Evolutionary conservation across 2,329 filamentous ascomycete genomes (phyloP), one percentile per base, ranked within the genome.

Genomic region (Xylaria sp.): DNA sequence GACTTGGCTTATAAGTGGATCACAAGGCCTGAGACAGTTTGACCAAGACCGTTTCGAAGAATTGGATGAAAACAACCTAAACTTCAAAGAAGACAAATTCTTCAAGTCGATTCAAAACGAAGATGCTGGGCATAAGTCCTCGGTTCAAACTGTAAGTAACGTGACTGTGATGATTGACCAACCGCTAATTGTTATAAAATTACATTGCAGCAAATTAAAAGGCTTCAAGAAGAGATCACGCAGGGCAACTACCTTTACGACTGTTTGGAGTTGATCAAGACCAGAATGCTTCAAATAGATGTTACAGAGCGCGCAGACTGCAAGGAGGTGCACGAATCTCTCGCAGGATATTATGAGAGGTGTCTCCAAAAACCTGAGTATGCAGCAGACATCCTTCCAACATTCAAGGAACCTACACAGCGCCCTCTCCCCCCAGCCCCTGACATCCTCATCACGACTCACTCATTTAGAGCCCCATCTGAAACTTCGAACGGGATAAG

Each of bases 1-100:
- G 35, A 70, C 60, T 5, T 70, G 68, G 68, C 40, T 70, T 16
- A 68, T 70, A n/a, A 37, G 42, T 4, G 68, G 68, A 18, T 60
- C 65, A 13, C 16, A 61, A 18, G 59, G 25, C 18, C 57, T 69
- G 4, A 40, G 8, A 50, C n/a, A 63, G 1, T 69, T 69, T 32
- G 47, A 69, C 23, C 18, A 59, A 6, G 47, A 18, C 8, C 59
- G 65, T 10, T 32, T 67, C 12, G 44, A 63, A 5, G 65, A 67
- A 53, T 18, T 25, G 44, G 65, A 63, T 32, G 48, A 62, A 35
- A 32, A 10, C 5, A 54, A 54, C 35, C 35, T 47, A 13, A 55
- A 48, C 8, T 61, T 55, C 25, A 60, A 61, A 21, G 55, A 68
- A 59, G 68, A 70, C 18, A 69, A 62, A 25, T 64, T 68, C 40